Percentiles rank a stretch among this genome's conserved stretches.
These are phyloP conservation scores for Hericium alpestre DNA, from an alignment of 768 basidiomycete species.

Conservation along the genomic window DNA sequence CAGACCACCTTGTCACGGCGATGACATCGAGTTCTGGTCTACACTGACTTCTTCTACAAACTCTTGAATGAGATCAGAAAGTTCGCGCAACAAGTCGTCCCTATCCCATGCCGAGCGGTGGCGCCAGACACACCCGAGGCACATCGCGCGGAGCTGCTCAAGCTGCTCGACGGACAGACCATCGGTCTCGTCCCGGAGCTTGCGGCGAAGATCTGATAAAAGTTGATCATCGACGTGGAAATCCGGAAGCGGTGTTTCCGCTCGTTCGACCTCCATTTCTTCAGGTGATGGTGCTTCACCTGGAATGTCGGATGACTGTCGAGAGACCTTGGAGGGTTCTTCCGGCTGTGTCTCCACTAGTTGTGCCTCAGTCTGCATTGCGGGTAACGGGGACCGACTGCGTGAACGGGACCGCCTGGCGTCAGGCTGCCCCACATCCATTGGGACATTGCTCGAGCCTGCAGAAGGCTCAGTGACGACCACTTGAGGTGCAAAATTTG, in stretches of 20 bases:
- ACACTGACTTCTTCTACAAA: constrained; percentile 56
- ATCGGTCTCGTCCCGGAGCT: constrained; percentile 44
- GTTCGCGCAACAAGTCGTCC: constrained; percentile 46
- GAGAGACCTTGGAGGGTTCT: neutral
- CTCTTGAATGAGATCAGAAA: constrained; percentile 44
- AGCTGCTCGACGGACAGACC: constrained; percentile 76
- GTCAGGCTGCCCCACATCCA: neutral
- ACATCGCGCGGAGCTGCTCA: constrained; percentile 85
- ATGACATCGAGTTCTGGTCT: constrained; percentile 9
- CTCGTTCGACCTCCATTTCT: constrained; percentile 46
- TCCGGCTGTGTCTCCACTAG: neutral
- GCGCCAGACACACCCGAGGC: constrained; percentile 74
- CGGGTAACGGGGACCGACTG: neutral
- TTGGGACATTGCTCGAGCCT: neutral
- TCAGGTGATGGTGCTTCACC: constrained; percentile 16
- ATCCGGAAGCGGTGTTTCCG: constrained; percentile 65
- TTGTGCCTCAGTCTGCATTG: neutral
- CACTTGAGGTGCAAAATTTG: neutral
- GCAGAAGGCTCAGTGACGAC: neutral
- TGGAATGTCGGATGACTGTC: constrained; percentile 10
- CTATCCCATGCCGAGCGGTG: constrained; percentile 79
- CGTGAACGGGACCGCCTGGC: neutral
- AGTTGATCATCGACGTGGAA: constrained; percentile 53
- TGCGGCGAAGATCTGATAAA: constrained; percentile 36
- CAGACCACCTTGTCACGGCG: no score